Evolutionary conservation across 495 filamentous ascomycete species (phyloP).

Genomic region (Echria macrotheca): DNA sequence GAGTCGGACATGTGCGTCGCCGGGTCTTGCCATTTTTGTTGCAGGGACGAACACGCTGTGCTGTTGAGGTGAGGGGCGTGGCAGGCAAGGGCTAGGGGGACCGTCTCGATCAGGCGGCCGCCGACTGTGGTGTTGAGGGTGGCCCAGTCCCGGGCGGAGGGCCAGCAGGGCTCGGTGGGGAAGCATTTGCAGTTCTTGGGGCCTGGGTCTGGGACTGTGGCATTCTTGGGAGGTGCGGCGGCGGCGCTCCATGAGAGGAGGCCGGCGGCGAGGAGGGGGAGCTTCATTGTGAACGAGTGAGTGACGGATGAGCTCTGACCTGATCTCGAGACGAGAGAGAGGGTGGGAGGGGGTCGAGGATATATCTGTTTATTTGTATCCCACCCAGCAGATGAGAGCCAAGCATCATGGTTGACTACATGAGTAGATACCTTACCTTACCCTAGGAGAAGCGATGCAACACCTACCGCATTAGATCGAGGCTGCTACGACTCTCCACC

Average conservation of each 20-base stretch:
- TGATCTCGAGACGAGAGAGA: not conserved
- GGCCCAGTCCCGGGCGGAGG: constrained; percentile 35
- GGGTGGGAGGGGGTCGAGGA: no score
- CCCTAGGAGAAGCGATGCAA: constrained; percentile 1
- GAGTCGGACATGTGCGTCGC: constrained; percentile 36
- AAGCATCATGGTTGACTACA: no score
- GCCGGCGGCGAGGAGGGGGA: constrained; percentile 12
- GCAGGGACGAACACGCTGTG: constrained; percentile 18
- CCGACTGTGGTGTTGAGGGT: constrained; percentile 39
- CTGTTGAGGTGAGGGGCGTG: constrained; percentile 32
- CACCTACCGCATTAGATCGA: constrained; percentile 9
- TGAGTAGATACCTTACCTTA: no score
- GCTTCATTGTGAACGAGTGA: constrained; percentile 14
- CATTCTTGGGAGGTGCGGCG: constrained; percentile 2
- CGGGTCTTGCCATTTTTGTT: constrained; percentile 25
- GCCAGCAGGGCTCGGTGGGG: constrained; percentile 48
- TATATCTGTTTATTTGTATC: no score
- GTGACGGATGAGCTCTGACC: not conserved
- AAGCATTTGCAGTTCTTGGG: constrained; percentile 43
- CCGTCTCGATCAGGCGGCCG: constrained; percentile 44
- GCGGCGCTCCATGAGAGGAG: constrained; percentile 16
- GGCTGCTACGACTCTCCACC: no score
- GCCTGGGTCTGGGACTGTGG: not conserved
- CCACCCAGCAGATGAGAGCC: no score
- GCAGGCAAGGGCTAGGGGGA: constrained; percentile 47